phyloP scores from a whole-genome alignment of 1,139 yeast genomes.

The Suhomyces wounanorum region DNA sequence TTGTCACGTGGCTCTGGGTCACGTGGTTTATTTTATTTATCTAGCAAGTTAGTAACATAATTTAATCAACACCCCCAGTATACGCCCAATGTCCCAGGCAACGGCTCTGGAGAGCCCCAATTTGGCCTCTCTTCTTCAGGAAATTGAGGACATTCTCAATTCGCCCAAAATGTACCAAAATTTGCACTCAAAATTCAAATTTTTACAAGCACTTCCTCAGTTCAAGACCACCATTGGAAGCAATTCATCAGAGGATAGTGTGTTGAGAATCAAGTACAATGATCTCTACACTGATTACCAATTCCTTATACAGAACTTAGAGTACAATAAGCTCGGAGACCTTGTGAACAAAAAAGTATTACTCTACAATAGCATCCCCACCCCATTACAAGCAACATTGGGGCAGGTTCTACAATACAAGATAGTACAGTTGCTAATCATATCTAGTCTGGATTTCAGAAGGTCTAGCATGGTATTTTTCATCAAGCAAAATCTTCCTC shows the following conservation, averaged over 20 bases:
- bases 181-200: constrained; percentile 3
- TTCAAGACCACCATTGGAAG: background rate
- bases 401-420: constrained; percentile 23
- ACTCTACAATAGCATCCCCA: constrained; percentile 24
- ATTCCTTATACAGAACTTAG: constrained; percentile 24
- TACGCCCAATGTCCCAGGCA: background rate
- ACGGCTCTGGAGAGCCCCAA: background rate
- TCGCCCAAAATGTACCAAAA: background rate
- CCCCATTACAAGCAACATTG: constrained; percentile 4
- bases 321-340: constrained; percentile 32
- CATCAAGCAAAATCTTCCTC: constrained; percentile 17
- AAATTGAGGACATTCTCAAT: constrained; percentile 4
- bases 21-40: background rate
- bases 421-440: constrained; percentile 31
- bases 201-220: constrained; percentile 1
- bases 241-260: background rate
- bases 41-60: background rate
- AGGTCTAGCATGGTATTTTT: constrained; percentile 31
- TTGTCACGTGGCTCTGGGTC: background rate
- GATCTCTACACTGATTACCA: constrained; percentile 37
- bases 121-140: background rate
- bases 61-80: background rate
- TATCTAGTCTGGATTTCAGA: constrained; percentile 39
- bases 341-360: constrained; percentile 41
- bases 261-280: constrained; percentile 18